Base-by-base conservation (phyloP, 805 yeast species). In the Nakazawaea molendinolei region DNA sequence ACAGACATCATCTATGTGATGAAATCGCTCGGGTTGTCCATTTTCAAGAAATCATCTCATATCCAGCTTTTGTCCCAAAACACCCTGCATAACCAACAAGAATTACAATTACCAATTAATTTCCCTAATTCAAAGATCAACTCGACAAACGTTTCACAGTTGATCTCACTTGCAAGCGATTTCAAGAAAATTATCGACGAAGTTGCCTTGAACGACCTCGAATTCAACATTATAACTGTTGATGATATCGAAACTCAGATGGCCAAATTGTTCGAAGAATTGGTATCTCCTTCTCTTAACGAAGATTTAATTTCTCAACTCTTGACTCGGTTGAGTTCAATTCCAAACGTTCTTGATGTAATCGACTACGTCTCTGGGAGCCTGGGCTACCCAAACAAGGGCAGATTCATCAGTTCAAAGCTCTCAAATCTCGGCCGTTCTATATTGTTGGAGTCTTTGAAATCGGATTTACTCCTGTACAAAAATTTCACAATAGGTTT, bases 261-360 rank as follows among this genome's bases (percentile, higher is more conserved):
- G 73, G 20, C 52, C 53, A 7, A 49, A 5, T 56, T 73, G 5
- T 72, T 75, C 42, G 64, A 66, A 22, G 42, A 56, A 1, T 45
- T 58, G 13, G 55, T 79, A 32, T 55, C 67, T 8, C 48, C 58
- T 3, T 57, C 59, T 34, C 56, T 76, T 35, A 66, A 67, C 40
- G 54, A 61, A 23, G 42, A 53, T 1, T 58, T 61, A 23, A 52
- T 68, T 23, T 45, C 57, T 22, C 58, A 49, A 7, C 47, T 74
- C n/a, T 59, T 71, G 23, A 51, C 55, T 9, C 62, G 63, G 27
- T 48, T 71, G 40, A 59, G 61, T 30, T 47, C 60, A 4, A 52
- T 69, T 16, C 61, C 62, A 22, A 54, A 54, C 31, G 45, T 67
- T 3, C 47, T 66, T 24, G 38, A 57, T 2, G 40, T 60, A 3